Base-by-base conservation (phyloP, 768 basidiomycete genomes). In the Amanita rimosa region DNA sequence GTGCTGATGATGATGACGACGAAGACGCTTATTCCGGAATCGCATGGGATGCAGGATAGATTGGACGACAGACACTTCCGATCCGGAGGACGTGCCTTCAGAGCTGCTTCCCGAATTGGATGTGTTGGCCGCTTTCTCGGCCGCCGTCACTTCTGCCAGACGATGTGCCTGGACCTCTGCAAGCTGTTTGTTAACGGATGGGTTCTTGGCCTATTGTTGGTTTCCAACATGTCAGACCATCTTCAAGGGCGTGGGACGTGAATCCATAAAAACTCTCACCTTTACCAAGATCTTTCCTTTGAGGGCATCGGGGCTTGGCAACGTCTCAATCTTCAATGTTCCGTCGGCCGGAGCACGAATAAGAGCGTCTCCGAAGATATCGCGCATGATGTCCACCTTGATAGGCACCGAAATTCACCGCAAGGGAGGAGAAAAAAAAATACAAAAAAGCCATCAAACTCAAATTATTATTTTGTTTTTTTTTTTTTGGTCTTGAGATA, bases 241-340 rank as follows among this genome's bases (percentile, higher is more conserved):
- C 4, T 24, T 1, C 26, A 31, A 13, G n/a, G 34, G 27, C 11
- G 41, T 17, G 40, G 13, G 38, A 29, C 26, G 38, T 1, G 9
- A 4, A 13, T 17, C 19, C 43, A 46, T 4, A 46, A 10, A 38
- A 39, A 53, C 45, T 48, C 39, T 47, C 33, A 83, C 86, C 73
- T 99, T 99, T 53, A 99, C 67, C 52, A 98, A 54, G 21, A 98
- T 80, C 57, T 76, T 77, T 3, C 83, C 79, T 60, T 77, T 85
- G 38, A 99, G 69, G 24, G 87, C 80, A 50, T 91, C 84, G 0
- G 96, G 96, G 60, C 92, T 96, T 1, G 95, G 96, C 38, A 98
- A 60, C 19, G 59, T 61, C 0, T 78, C 74, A 17, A 82, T 67
- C 48, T 63, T 68, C 29, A 62, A 66, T n/a, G 21, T 41, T 1